phyloP scores from a whole-genome alignment of 768 basidiomycete genomes.

The Rhizopogon roseolus region DNA sequence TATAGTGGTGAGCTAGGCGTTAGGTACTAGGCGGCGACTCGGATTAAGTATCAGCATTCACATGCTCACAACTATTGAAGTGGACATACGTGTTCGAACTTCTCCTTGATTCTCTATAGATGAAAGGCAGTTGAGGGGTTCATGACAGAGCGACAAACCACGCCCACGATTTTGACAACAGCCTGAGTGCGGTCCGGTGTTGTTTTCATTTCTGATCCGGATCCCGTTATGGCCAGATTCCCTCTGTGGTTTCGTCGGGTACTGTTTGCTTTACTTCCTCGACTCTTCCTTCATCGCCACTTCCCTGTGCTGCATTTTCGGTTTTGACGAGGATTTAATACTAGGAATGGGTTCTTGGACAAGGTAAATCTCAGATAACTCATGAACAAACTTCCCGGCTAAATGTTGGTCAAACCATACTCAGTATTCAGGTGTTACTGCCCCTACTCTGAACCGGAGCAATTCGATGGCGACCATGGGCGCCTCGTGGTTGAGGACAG shows the following conservation, averaged over 20 bases:
- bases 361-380: slow-evolving; percentile 41
- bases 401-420: slow-evolving; percentile 35
- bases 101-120: neutral
- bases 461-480: slow-evolving; percentile 42
- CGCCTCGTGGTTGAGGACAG: slow-evolving; percentile 50
- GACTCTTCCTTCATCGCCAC: slow-evolving; percentile 97
- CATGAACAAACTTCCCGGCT: neutral
- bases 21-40: slow-evolving; percentile 51
- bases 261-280: slow-evolving; percentile 91
- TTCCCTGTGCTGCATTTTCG: slow-evolving; percentile 90
- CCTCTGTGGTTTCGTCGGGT: slow-evolving; percentile 87
- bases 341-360: slow-evolving; percentile 64
- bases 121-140: neutral
- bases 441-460: slow-evolving; percentile 35
- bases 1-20: no score
- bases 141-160: slow-evolving; percentile 88
- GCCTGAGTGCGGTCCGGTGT: slow-evolving; percentile 43
- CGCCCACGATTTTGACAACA: slow-evolving; percentile 87
- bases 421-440: slow-evolving; percentile 41
- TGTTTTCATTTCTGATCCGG: neutral
- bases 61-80: slow-evolving; percentile 90
- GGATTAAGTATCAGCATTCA: slow-evolving; percentile 97
- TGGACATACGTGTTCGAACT: slow-evolving; percentile 56
- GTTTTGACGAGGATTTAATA: neutral
- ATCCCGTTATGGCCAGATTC: slow-evolving; percentile 62